Evolutionary conservation across 352 stramenopile species (phyloP), one percentile per base, ranked within the genome.

Genomic region (Globisporangium takayamanum): DNA sequence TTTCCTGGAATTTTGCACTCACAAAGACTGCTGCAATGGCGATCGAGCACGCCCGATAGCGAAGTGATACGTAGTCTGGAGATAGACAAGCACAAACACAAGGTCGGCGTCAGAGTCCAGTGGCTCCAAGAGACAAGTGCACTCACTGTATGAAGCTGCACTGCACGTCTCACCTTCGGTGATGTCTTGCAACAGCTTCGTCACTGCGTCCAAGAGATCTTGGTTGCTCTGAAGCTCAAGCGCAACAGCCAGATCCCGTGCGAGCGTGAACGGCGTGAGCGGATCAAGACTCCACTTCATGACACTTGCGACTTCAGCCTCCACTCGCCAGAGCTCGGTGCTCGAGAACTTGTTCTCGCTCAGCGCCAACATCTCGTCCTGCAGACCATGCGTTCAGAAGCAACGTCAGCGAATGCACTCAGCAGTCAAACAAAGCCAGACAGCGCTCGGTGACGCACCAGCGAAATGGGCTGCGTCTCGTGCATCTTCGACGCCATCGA

Each of bases 291-390:
- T 57, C 73, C 73, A 83, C 22, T 66, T 41, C 8, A 78, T 50
- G 30, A 67, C 59, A 33, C 53, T 42, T 22, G 74, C 64, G 16
- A 83, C 53, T 46, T 79, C 55, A 12, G 60, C 48, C 51, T 83
- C 73, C 33, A 83, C 60, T 18, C 57, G 48, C 49, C 70, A 63
- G 12, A 83, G 72, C 39, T 77, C 67, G 12, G 65, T 44, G 2
- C 69, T 69, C 20, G 62, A 64, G 59, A 80, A 83, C 54, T 80
- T 83, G 67, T 66, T 62, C 28, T 80, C 68, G 37, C 61, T 76
- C 52, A 83, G 50, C 55, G 78, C 50, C 18, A 76, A 55, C 66
- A 83, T 80, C 57, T 83, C 73, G 46, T 83, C 70, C 69, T 77
- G 47, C 11, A 41, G 18, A 18, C 20, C 37, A 48, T 22, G 26